Conservation (phyloP, 768 basidiomycete species). For the Clitopilus hobsonii region DNA sequence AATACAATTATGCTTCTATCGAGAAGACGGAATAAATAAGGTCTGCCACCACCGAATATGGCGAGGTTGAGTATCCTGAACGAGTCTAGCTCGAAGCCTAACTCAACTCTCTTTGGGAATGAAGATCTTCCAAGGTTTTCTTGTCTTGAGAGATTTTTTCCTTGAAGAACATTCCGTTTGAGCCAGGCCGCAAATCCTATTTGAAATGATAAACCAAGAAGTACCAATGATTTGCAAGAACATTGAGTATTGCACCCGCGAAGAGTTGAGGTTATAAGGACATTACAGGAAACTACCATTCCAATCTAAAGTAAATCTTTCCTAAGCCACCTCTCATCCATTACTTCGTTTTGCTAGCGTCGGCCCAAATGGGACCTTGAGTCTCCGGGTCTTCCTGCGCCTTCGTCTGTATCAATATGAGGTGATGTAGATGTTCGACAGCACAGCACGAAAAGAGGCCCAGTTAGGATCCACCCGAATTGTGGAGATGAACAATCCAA, state of each 20-base stretch:
- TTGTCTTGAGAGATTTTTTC: not conserved
- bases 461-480: too few relatives aligned
- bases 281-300: not conserved
- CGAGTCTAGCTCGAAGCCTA: too few relatives aligned
- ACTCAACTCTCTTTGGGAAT: too few relatives aligned
- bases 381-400: not conserved
- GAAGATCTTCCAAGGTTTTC: not conserved
- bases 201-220: not conserved
- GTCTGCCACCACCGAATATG: too few relatives aligned
- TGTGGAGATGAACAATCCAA: too few relatives aligned
- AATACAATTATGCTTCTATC: too few relatives aligned
- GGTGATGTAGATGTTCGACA: not conserved
- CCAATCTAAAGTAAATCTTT: too few relatives aligned
- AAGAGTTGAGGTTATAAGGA: not conserved
- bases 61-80: too few relatives aligned
- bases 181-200: not conserved
- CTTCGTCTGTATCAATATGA: not conserved
- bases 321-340: not conserved
- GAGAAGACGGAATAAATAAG: too few relatives aligned
- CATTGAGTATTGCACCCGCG: not conserved
- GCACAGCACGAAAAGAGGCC: not conserved
- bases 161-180: not conserved
- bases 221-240: not conserved
- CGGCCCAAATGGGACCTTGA: not conserved
- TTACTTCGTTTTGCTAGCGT: not conserved